phyloP scores from a whole-genome alignment of 2,329 filamentous ascomycete genomes.

The Verticillium zaregamsianum region DNA sequence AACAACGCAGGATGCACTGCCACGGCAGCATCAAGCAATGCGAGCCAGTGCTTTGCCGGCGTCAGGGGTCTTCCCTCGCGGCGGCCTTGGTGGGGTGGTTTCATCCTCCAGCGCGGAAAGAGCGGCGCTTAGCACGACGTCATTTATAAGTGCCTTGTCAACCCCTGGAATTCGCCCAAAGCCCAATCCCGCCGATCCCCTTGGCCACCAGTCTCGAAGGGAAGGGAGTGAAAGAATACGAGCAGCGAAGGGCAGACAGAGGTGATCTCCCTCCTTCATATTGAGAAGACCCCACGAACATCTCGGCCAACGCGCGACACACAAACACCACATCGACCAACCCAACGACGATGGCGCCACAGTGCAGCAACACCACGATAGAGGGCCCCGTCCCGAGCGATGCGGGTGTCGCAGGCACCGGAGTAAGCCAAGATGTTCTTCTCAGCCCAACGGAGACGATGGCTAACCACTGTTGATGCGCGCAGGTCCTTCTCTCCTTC shows the following conservation, averaged over 20 bases:
- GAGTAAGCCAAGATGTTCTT: slow-evolving; percentile 33
- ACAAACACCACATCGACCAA: not conserved
- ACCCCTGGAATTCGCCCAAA: not conserved
- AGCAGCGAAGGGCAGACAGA: not conserved
- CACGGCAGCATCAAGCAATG: not conserved
- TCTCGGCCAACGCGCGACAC: not conserved
- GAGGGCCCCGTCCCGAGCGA: slow-evolving; percentile 44
- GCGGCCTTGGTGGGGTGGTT: not conserved
- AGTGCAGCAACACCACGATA: slow-evolving; percentile 15
- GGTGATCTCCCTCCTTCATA: not conserved
- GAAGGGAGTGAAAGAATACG: not conserved
- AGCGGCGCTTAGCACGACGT: slow-evolving; percentile 1
- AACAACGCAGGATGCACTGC: not conserved
- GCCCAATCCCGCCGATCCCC: not conserved
- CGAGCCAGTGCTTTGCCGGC: slow-evolving; percentile 1
- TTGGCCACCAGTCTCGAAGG: not conserved
- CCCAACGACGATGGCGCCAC: not conserved
- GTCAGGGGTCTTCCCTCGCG: slow-evolving; percentile 1
- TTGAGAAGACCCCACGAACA: not conserved
- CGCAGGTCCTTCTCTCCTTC: slow-evolving; percentile 59
- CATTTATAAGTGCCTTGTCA: not conserved
- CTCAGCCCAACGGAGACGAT: not conserved
- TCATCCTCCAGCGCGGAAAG: not conserved
- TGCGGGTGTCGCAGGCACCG: slow-evolving; percentile 53
- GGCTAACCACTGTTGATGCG: not conserved